A percentile compares a stretch with the other conserved stretches of the same genome.
Conservation (phyloP, 306 rosid genomes). For the Trifolium subterraneum region DNA sequence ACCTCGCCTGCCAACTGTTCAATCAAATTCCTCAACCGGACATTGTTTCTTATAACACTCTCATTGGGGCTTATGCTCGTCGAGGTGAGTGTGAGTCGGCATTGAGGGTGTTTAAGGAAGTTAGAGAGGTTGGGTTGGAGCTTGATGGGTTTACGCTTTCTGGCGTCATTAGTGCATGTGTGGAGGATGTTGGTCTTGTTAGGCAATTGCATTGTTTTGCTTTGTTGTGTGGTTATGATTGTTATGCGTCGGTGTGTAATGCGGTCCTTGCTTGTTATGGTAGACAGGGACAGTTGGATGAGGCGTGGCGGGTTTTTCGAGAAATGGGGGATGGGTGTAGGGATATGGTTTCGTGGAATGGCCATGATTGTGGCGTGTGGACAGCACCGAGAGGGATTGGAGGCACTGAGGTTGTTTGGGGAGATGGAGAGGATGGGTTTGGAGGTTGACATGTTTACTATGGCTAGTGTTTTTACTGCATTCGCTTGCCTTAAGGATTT, state of each 20-base stretch:
- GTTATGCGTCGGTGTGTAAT: slow-evolving; percentile 67
- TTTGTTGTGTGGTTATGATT: slow-evolving; percentile 60
- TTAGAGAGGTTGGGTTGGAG: slow-evolving; percentile 49
- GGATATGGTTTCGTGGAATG: slow-evolving; percentile 86
- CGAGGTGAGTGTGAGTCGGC: slow-evolving; percentile 52
- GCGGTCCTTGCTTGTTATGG: slow-evolving; percentile 60
- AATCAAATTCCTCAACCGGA: slow-evolving; percentile 53
- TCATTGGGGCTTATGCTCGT: slow-evolving; percentile 65
- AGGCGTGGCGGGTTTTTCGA: slow-evolving; percentile 47
- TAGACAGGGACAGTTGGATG: slow-evolving; percentile 53
- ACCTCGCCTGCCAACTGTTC: slow-evolving; percentile 48
- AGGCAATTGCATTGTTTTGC: slow-evolving; percentile 56
- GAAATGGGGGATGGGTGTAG: slow-evolving; percentile 57
- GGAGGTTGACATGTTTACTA: slow-evolving; percentile 74
- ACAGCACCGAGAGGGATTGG: slow-evolving; percentile 66
- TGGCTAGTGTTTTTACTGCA: slow-evolving; percentile 85
- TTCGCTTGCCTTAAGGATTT: slow-evolving; percentile 70
- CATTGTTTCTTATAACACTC: slow-evolving; percentile 54
- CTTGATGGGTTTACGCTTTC: slow-evolving; percentile 79
- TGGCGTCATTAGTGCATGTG: slow-evolving; percentile 42
- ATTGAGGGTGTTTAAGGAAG: slow-evolving; percentile 46
- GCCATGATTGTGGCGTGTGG: slow-evolving; percentile 76
- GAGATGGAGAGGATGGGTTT: slow-evolving; percentile 66
- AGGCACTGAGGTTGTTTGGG: slow-evolving; percentile 65
- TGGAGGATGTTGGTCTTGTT: slow-evolving; percentile 52